Base-by-base conservation (phyloP, 2,329 filamentous ascomycete species). In the Xylaria sp. region DNA sequence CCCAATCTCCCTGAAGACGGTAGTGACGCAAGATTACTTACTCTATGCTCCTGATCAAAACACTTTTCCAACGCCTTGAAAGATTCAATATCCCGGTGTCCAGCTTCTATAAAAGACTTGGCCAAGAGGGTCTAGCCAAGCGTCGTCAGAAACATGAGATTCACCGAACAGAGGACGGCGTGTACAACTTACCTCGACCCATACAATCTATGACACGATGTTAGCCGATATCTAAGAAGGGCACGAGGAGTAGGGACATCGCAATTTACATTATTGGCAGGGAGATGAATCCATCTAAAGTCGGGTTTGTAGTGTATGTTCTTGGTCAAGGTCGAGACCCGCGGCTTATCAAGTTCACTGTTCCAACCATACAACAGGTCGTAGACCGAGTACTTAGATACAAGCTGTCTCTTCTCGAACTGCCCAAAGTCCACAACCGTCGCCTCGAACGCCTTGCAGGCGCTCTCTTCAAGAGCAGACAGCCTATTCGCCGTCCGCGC, bases 91-190 rank as follows among this genome's bases (percentile, higher is more conserved):
- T 91, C 88, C n/a, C 84, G 83, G 18, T 85, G 84, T 0, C 87
- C 87, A 44, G 87, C 86, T 75, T 91, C 89, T 40, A 91, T 86
- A 71, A 91, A 91, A 8, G 84, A 84, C 71, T 91, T 91, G 0
- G 88, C 87, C n/a, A 91, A 78, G 1, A 91, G 79, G 0, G 87
- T 79, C 78, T 81, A 71, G 1, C 21, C 21, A 58, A 37, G 21
- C 21, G 65, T 73, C 57, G 75, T 73, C 57, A 75, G 71, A 58
- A 58, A 61, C 32, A 60, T 25, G 35, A 53, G 40, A 29, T 25
- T 67, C 18, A 61, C 29, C 40, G 2, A 58, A 44, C 25, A 44
- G 13, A 62, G 50, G 63, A 23, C 12, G n/a, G 18, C 8, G 32
- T 1, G 32, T 6, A 25, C 29, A 21, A 69, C 60, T 63, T 76